Evolutionary conservation across 805 yeast genomes (phyloP).

Genomic region (Teunomyces kruisii): DNA sequence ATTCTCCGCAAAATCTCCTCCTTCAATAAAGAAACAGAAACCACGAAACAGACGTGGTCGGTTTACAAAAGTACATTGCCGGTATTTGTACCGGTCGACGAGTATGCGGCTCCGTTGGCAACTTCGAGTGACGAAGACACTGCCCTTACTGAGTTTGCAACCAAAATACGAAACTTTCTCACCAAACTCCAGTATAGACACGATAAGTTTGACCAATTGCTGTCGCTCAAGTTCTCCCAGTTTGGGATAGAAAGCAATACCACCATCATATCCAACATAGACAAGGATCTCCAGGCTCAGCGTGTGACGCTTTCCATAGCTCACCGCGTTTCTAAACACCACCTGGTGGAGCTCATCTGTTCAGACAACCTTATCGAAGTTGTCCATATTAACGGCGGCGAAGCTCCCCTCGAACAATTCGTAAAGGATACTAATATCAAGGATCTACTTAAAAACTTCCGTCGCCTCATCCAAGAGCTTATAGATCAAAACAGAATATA

Average conservation of each 20-base stretch:
- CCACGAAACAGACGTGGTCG: constrained; percentile 21
- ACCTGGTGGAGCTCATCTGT: constrained; percentile 21
- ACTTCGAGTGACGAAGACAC: constrained; percentile 11
- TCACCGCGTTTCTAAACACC: constrained; percentile 2
- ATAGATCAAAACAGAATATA: constrained; percentile 1
- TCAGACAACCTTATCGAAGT: constrained; percentile 16
- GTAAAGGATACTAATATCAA: background rate
- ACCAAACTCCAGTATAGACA: constrained; percentile 30
- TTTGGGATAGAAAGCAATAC: constrained; percentile 6
- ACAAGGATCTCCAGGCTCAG: constrained; percentile 27
- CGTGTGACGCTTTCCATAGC: constrained; percentile 15
- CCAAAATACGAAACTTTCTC: constrained; percentile 20
- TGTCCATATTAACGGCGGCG: constrained; percentile 8
- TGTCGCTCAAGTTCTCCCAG: constrained; percentile 5
- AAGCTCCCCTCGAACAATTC: background rate
- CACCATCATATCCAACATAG: constrained; percentile 13
- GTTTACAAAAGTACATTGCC: constrained; percentile 40
- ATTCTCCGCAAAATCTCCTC: constrained; percentile 28
- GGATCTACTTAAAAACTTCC: constrained; percentile 1
- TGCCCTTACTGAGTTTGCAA: constrained; percentile 22
- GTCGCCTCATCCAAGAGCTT: background rate
- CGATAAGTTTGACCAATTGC: constrained; percentile 25
- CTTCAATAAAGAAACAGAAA: constrained; percentile 6
- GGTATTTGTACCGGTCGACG: constrained; percentile 25
- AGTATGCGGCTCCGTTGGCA: constrained; percentile 12